These are phyloP conservation scores for Skeletonema tropicum DNA, from an alignment of 108 stramenopile species.

Conservation along the genomic window DNA sequence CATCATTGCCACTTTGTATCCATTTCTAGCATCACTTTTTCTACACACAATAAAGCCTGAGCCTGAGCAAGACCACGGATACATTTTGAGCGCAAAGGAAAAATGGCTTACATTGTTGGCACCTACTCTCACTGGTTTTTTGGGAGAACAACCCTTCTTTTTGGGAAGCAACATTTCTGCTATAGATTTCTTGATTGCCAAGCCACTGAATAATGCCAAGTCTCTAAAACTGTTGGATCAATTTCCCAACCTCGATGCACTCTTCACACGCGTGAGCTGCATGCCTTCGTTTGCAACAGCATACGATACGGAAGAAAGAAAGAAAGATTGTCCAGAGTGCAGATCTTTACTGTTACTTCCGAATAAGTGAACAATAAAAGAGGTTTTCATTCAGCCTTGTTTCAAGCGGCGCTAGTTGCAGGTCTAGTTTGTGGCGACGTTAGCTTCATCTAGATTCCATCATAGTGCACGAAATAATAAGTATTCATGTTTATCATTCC, in stretches of 20 bases:
- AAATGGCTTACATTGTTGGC: constrained; percentile 20
- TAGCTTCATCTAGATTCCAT: too few relatives aligned
- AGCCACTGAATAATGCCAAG: constrained; percentile 26
- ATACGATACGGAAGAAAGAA: background rate
- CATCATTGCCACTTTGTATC: constrained; percentile 26
- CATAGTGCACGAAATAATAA: too few relatives aligned
- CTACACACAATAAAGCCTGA: constrained; percentile 26
- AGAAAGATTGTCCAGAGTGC: too few relatives aligned
- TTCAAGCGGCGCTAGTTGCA: too few relatives aligned
- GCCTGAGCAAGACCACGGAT: constrained; percentile 16
- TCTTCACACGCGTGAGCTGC: background rate
- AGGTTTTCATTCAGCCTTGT: too few relatives aligned
- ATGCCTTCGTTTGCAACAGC: constrained; percentile 14
- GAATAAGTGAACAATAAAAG: too few relatives aligned
- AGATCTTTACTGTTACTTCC: too few relatives aligned
- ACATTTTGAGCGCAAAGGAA: background rate
- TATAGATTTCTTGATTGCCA: constrained; percentile 21
- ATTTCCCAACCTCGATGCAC: constrained; percentile 3
- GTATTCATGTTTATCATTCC: too few relatives aligned
- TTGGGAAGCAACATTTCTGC: background rate
- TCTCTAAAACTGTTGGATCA: constrained; percentile 7
- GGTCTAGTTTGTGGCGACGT: too few relatives aligned
- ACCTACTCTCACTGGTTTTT: constrained; percentile 4
- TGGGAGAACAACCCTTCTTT: background rate
- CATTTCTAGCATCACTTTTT: constrained; percentile 27